Percentiles rank a stretch among this genome's conserved stretches.
Conservation (phyloP, 352 stramenopile genomes). For the Plasmopara halstedii region DNA sequence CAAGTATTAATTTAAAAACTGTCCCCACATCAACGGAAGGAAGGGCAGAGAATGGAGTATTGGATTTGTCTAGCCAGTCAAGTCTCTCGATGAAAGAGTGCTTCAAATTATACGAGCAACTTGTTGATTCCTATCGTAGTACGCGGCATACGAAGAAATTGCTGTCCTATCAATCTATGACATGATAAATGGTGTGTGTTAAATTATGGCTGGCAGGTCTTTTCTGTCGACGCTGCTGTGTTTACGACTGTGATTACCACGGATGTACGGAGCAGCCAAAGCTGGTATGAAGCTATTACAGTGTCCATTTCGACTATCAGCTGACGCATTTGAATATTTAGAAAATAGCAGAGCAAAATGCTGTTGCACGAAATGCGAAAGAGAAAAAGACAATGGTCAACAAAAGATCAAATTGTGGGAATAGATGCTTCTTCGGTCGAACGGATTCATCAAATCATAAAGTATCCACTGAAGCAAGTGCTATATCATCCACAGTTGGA, state of each 20-base stretch:
- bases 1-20: conserved; percentile 4
- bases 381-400: conserved; percentile 33
- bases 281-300: conserved; percentile 26
- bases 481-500: conserved; percentile 39
- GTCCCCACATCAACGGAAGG: background rate
- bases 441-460: conserved; percentile 16
- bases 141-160: conserved; percentile 3
- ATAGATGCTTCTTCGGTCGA: conserved; percentile 65
- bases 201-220: conserved; percentile 28
- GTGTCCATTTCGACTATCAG: background rate
- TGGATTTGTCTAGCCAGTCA: conserved; percentile 2
- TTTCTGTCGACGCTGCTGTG: conserved; percentile 74
- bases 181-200: background rate
- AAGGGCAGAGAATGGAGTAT: background rate
- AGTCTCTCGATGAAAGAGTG: conserved; percentile 30
- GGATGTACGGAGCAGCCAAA: conserved; percentile 46
- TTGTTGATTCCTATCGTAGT: conserved; percentile 65
- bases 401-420: conserved; percentile 65
- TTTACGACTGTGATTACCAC: conserved; percentile 84
- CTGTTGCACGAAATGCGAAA: conserved; percentile 32
- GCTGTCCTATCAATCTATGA: background rate
- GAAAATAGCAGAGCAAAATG: conserved; percentile 59
- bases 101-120: conserved; percentile 49
- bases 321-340: conserved; percentile 15
- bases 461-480: conserved; percentile 42